Evolutionary conservation across 768 basidiomycete genomes (phyloP).

Genomic region (Rhizopogon vinicolor): DNA sequence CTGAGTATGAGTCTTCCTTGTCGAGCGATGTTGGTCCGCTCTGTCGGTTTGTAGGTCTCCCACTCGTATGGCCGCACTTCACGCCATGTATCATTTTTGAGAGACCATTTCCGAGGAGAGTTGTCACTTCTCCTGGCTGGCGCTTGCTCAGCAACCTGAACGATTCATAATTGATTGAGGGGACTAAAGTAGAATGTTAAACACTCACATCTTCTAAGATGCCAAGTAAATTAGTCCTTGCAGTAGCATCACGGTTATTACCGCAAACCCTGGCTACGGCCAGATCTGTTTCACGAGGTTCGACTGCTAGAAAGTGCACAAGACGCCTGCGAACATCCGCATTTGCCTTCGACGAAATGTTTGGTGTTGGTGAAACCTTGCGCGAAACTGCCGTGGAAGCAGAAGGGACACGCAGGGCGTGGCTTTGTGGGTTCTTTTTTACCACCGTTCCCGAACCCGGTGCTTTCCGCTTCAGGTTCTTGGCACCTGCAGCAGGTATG

Average conservation of each 20-base stretch:
- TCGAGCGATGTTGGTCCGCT: conserved; percentile 46
- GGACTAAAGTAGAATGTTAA: not conserved
- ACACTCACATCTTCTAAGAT: conserved; percentile 48
- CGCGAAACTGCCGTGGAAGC: conserved; percentile 24
- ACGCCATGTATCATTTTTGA: conserved; percentile 56
- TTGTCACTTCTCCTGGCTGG: conserved; percentile 31
- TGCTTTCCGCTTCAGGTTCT: conserved; percentile 40
- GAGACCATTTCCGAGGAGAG: conserved; percentile 41
- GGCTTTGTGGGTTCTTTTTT: conserved; percentile 13
- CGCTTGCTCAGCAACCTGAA: conserved; percentile 48
- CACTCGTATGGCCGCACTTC: conserved; percentile 70
- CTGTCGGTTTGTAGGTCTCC: conserved; percentile 42
- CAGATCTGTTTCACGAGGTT: conserved; percentile 38
- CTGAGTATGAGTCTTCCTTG: conserved; percentile 46
- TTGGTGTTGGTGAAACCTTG: conserved; percentile 25
- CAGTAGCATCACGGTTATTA: conserved; percentile 25
- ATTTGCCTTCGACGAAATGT: conserved; percentile 12
- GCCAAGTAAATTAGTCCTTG: conserved; percentile 39
- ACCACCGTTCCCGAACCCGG: conserved; percentile 22
- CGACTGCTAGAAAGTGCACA: conserved; percentile 47
- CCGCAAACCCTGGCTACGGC: conserved; percentile 42
- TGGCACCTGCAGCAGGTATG: conserved; percentile 22
- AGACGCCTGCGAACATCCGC: conserved; percentile 34
- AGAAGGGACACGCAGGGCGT: conserved; percentile 25
- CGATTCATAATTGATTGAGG: not conserved